Percentiles rank a stretch among this genome's conserved stretches.
Conservation (phyloP, 495 filamentous ascomycete species). For the Jackrogersella multiformis region DNA sequence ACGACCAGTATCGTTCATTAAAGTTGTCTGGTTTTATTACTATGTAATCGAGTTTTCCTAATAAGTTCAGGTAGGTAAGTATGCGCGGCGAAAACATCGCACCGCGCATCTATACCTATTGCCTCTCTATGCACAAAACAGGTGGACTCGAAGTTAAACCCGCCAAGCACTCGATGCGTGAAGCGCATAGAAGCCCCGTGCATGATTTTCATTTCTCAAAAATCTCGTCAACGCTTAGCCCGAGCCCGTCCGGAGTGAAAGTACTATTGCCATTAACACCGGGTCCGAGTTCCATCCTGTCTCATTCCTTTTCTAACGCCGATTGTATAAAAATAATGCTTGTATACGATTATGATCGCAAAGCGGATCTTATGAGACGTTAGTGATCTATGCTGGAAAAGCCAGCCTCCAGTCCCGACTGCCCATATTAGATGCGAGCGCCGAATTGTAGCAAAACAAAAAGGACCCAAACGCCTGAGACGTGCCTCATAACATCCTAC, state of each 20-base stretch:
- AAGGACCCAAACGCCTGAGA: not conserved
- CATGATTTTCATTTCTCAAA: conserved; percentile 1
- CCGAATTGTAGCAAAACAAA: conserved; percentile 2
- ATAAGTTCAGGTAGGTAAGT: not conserved
- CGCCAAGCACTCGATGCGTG: not conserved
- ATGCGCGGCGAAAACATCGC: not conserved
- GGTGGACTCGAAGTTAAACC: not conserved
- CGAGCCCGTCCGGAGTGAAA: not conserved
- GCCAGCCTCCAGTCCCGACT: not conserved
- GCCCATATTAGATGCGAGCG: not conserved
- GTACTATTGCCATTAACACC: not conserved
- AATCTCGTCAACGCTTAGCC: conserved; percentile 9
- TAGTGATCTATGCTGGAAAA: not conserved
- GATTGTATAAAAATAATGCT: not conserved
- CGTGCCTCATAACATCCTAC: conserved; percentile 13
- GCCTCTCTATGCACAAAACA: not conserved
- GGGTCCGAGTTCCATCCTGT: not conserved
- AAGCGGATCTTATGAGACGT: not conserved
- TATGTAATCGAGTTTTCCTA: too few relatives aligned
- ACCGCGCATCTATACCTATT: not conserved
- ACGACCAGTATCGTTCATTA: not conserved
- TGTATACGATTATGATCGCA: not conserved
- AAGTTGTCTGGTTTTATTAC: conserved; percentile 10
- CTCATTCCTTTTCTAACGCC: conserved; percentile 10
- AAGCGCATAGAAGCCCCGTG: not conserved